Evolutionary conservation across 768 basidiomycete species (phyloP), one percentile per base, ranked within the genome.

Genomic region (Leccinum broughii): DNA sequence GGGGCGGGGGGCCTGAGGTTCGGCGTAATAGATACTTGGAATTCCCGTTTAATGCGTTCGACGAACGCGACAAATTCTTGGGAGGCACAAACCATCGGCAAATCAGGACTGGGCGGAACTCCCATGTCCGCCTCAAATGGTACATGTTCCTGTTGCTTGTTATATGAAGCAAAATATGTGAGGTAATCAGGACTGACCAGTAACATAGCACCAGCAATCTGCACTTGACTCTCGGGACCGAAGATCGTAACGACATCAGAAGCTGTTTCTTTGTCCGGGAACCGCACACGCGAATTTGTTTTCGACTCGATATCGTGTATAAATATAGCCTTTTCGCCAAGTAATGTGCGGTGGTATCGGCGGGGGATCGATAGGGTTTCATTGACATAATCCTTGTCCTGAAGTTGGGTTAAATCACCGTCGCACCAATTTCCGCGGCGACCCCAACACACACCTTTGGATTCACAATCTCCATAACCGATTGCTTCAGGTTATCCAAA

Each of bases 351-450:
- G 71, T 99, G 96, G 78, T 98, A 97, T 66, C 93, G 85, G 56
- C 95, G 84, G 60, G 95, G 95, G 72, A 99, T 94, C 20, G 90
- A 87, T 54, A 98, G 87, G 17, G 90, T 93, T 76, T 98, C 95
- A 65, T 90, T 88, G 62, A 93, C 89, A 74, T 92, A 99, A 72
- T 99, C 96, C 77, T 96, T 97, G 75, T 98, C 96, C 94, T 96
- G 60, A 0, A 57, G 52, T 44, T 17, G 3, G 34, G 54, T 64
- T 46, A 35, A 66, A 50, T 55, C 35, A 6, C 22, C 28, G 35
- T 51, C 54, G n/a, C 46, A 39, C n/a, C 15, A 20, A 57, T 49
- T 24, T 30, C n/a, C 28, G 22, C 46, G 54, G 41, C 26, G 17
- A 54, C 54, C 11, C 49, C 50, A 2, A 64, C 82, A 57, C 28